These are phyloP conservation scores for Ilex aquifolium DNA, from an alignment of 257 asterid genomes.

Conservation along the genomic window DNA sequence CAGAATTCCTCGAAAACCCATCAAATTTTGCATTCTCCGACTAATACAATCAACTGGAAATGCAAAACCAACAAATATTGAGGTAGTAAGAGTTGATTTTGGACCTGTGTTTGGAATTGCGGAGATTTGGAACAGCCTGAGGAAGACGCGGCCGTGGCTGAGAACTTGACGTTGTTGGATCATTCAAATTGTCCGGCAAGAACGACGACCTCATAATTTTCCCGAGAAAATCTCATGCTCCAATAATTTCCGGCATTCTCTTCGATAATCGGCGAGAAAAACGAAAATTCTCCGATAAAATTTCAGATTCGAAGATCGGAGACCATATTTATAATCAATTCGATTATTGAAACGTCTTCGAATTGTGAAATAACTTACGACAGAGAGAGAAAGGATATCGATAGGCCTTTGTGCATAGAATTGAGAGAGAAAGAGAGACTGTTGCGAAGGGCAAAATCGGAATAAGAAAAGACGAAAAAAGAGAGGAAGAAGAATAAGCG, in stretches of 20 bases:
- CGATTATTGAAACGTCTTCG: no score
- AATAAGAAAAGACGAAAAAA: constrained; percentile 18
- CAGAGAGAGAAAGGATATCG: no score
- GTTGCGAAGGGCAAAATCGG: constrained; percentile 32
- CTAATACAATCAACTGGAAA: no score
- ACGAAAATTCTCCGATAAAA: no score
- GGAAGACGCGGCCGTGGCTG: not conserved
- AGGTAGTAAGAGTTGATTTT: constrained; percentile 14
- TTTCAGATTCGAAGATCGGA: no score
- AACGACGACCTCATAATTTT: constrained; percentile 55
- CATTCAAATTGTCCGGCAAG: constrained; percentile 52
- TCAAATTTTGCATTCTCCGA: constrained; percentile 28
- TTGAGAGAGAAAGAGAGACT: not conserved
- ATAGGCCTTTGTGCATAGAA: no score
- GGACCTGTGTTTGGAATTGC: constrained; percentile 50
- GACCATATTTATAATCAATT: no score
- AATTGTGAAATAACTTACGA: no score
- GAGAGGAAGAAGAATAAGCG: constrained; percentile 11
- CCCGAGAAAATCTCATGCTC: not conserved
- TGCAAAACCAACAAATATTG: constrained; percentile 12
- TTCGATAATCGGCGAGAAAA: not conserved
- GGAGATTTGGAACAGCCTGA: constrained; percentile 6
- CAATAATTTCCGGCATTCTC: not conserved
- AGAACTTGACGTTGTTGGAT: constrained; percentile 15
- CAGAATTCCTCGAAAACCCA: constrained; percentile 1